Evolutionary conservation across 2,329 filamentous ascomycete genomes (phyloP), one percentile per base, ranked within the genome.

Genomic region (Lachnum nothofagi): DNA sequence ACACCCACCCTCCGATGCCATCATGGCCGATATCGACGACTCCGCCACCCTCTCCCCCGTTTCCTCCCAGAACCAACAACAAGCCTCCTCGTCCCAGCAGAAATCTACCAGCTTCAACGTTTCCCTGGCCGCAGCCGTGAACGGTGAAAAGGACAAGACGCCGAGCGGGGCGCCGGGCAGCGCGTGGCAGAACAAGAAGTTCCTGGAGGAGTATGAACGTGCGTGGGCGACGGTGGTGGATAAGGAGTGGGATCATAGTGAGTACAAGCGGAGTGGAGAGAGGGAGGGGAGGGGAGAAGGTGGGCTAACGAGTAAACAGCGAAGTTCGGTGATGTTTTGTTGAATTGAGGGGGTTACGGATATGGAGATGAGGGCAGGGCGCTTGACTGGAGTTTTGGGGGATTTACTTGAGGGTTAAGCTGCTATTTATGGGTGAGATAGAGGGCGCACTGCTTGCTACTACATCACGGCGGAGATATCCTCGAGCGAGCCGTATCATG

Each of bases 161-260:
- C 16, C 10, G 12, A 35, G 33, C 58, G 49, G 68, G 29, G 65
- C 68, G 51, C 75, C 75, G 6, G 73, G 77, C 2, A 73, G 71
- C 39, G 67, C 67, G 7, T 82, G 77, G 77, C 71, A 70, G 56
- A 78, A 71, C 53, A 78, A 76, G 63, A 80, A 79, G 59, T 74
- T 76, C 4, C 63, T 73, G 52, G 79, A 82, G 51, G 79, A 82
- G 46, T 75, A 70, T 55, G 66, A 72, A 37, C 54, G 75, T 22
- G 74, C 72, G 16, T 69, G 71, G 68, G 72, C 74, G 23, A 60
- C 59, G 53, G 56, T 82, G 40, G 60, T 78, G 42, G 76, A 82
- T 60, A 70, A 69, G 57, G 71, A 77, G 37, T 78, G 76, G 56
- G 74, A 65, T 59, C 59, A 73, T 52, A 59, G 72, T 75, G 59